Evolutionary conservation across 352 stramenopile species (phyloP), one percentile per base, ranked within the genome.

Genomic region (Phytophthora hybrid): DNA sequence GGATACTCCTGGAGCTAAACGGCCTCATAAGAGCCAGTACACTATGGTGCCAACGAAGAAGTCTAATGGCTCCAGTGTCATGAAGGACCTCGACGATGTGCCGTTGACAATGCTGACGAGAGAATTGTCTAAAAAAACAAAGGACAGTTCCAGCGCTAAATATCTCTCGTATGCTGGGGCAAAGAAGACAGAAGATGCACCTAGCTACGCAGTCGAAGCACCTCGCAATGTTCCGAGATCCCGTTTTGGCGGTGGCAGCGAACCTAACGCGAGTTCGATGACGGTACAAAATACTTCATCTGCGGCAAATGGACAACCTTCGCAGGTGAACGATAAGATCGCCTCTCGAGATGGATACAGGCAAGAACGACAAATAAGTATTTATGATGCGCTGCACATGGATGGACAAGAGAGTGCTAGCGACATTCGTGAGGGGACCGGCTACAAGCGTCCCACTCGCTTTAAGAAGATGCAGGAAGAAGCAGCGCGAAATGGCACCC

Each of bases 401-500:
- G 78, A 88, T 11, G 62, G 59, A 21, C 39, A 82, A 49, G 79
- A 86, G 47, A 81, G 71, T 59, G 56, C 59, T n/a, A 54, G 67
- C 31, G 74, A 75, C 34, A 65, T 66, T 59, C 67, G 74, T 5
- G 80, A 89, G 23, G 71, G 71, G 4, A 63, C 72, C 32, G 58
- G 72, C 44, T 87, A 76, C 74, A 91, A 91, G 62, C 81, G 83
- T n/a, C 78, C 83, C 18, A 89, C 44, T 67, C 70, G 59, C 16
- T 89, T 89, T 76, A 88, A 83, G 57, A 91, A 85, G 53, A 75
- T 84, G 54, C 73, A 88, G 34, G 78, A 82, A 21, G 78, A 87
- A 66, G 72, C 72, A 64, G 74, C 73, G 13, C 68, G 76, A 61
- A 83, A 77, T 47, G 81, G 79, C n/a, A 78, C 77, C 6, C 26